A percentile compares a stretch with the other conserved stretches of the same genome.
phyloP scores from a whole-genome alignment of 2,329 filamentous ascomycete genomes.

The Colletotrichum sp. region DNA sequence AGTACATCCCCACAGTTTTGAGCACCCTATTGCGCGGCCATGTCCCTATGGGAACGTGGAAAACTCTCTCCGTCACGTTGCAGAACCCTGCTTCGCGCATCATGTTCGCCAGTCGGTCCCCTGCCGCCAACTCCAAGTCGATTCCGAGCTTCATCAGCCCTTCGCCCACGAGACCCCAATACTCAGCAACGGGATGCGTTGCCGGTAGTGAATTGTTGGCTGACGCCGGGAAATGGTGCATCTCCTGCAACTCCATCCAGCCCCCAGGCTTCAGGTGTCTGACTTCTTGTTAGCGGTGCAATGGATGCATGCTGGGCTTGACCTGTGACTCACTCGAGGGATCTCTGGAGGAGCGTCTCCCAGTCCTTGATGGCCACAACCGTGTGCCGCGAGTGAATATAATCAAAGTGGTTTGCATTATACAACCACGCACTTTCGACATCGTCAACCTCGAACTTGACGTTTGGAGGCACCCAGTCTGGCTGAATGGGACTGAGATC shows the following conservation, averaged over 20 bases:
- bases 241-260: conserved; percentile 61
- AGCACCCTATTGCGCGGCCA: conserved; percentile 57
- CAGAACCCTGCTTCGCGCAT: conserved; percentile 56
- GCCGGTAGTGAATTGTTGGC: conserved; percentile 41
- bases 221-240: conserved; percentile 52
- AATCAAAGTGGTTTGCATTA: conserved; percentile 60
- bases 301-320: not conserved
- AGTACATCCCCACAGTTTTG: conserved; percentile 57
- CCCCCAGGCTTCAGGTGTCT: conserved; percentile 58
- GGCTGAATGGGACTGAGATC: conserved; percentile 66
- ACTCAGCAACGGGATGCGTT: conserved; percentile 47
- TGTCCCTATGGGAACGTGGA: conserved; percentile 57
- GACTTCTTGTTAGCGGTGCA: not conserved
- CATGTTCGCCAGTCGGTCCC: conserved; percentile 42
- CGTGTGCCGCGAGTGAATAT: conserved; percentile 63
- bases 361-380: conserved; percentile 62
- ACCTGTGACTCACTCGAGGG: conserved; percentile 46
- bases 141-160: conserved; percentile 49
- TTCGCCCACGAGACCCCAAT: conserved; percentile 49
- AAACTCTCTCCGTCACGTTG: conserved; percentile 53
- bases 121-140: conserved; percentile 48
- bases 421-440: conserved; percentile 61
- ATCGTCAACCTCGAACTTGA: conserved; percentile 62
- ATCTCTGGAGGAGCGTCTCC: conserved; percentile 50
- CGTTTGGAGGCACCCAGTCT: conserved; percentile 58